phyloP scores from a whole-genome alignment of 2,329 filamentous ascomycete genomes.

The Ophiocordyceps sinensis region DNA sequence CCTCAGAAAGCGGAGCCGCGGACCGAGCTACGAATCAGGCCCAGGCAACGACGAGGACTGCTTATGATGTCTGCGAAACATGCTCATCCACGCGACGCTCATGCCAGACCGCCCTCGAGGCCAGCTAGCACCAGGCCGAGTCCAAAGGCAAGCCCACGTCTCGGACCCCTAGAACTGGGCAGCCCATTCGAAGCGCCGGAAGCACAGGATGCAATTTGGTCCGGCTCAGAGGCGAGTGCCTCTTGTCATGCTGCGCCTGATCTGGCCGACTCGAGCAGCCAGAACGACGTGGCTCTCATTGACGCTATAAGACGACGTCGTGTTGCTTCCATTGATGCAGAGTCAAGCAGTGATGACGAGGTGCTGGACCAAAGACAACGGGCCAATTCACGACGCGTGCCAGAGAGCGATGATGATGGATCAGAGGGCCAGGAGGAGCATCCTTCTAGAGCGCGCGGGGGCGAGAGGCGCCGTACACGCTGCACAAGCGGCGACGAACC shows the following conservation, averaged over 20 bases:
- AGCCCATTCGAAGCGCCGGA: not conserved
- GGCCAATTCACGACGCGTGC: not conserved
- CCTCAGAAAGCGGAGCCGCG: conserved; percentile 13
- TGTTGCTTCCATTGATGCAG: not conserved
- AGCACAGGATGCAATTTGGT: not conserved
- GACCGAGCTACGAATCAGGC: conserved; percentile 31
- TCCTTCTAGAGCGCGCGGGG: too few species aligned
- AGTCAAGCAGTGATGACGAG: not conserved
- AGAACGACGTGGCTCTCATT: not conserved
- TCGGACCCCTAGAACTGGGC: too few species aligned
- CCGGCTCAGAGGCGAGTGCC: not conserved
- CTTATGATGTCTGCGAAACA: conserved; percentile 27
- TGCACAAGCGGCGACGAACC: conserved; percentile 2
- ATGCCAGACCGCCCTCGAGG: not conserved
- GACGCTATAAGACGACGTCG: not conserved
- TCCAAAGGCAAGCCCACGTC: too few species aligned
- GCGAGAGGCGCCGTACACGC: too few species aligned
- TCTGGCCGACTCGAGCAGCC: not conserved
- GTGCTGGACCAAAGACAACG: not conserved
- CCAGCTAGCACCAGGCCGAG: not conserved
- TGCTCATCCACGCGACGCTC: not conserved
- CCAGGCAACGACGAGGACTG: conserved; percentile 31
- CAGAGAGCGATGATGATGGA: not conserved
- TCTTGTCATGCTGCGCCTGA: not conserved
- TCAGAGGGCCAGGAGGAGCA: not conserved